Percentiles rank a stretch among this genome's conserved stretches.
phyloP scores from a whole-genome alignment of 148 eudicot species.

The Rhododendron vialii region DNA sequence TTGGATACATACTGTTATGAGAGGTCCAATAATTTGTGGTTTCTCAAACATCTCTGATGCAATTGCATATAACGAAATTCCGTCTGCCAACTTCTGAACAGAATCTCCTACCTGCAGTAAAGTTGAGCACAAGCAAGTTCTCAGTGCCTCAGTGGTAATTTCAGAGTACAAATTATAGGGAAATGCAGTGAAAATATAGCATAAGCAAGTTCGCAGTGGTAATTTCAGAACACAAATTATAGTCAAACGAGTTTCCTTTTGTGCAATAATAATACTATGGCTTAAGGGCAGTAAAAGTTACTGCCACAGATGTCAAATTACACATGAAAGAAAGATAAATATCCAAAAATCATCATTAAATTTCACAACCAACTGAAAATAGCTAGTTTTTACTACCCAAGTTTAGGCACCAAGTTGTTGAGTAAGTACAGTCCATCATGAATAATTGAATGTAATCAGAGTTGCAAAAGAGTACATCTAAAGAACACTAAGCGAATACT shows the following conservation, averaged over 20 bases:
- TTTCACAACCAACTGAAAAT: neutral
- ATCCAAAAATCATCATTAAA: neutral
- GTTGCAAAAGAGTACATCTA: neutral
- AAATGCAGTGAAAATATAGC: neutral
- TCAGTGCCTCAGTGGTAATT: neutral
- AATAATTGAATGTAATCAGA: neutral
- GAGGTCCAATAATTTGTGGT: slow-evolving; percentile 63
- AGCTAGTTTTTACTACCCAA: neutral
- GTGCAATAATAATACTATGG: neutral
- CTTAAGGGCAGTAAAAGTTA: neutral
- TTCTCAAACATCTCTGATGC: slow-evolving; percentile 49
- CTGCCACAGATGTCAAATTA: neutral
- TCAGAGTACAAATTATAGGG: neutral
- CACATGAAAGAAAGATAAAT: neutral
- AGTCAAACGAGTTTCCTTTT: neutral
- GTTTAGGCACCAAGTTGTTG: neutral
- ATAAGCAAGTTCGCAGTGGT: neutral
- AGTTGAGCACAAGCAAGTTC: slow-evolving; percentile 4
- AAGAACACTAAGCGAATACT: neutral
- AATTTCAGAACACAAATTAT: neutral
- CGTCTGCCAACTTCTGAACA: slow-evolving; percentile 88
- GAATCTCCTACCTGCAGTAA: slow-evolving; percentile 80
- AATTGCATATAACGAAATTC: slow-evolving; percentile 65
- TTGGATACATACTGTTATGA: slow-evolving; percentile 46
- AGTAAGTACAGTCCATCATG: neutral